phyloP scores from a whole-genome alignment of 208 protist species.

The Phytomonas sp. region DNA sequence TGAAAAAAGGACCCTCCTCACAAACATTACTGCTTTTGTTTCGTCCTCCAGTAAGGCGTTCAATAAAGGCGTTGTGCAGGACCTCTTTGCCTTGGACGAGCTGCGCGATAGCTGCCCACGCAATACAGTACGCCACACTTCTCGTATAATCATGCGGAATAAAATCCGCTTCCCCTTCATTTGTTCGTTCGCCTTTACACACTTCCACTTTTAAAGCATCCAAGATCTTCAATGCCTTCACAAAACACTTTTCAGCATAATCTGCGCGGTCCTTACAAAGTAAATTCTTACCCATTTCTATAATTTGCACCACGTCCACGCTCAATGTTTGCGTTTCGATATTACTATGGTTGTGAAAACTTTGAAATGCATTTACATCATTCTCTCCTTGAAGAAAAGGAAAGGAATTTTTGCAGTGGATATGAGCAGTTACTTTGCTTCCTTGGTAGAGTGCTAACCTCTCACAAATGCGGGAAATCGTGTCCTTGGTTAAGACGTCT shows the following conservation, averaged over 20 bases:
- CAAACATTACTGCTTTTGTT: background rate
- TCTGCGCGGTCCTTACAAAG: constrained; percentile 42
- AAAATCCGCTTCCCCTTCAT: too few species aligned
- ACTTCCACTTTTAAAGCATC: constrained; percentile 46
- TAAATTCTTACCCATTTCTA: constrained; percentile 51
- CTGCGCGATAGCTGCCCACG: constrained; percentile 50
- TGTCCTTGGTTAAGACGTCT: constrained; percentile 13
- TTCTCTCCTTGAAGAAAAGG: constrained; percentile 34
- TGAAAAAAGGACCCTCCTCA: constrained; percentile 9
- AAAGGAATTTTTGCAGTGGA: constrained; percentile 17
- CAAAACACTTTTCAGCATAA: constrained; percentile 80
- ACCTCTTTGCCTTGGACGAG: constrained; percentile 48
- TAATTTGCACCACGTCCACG: constrained; percentile 70
- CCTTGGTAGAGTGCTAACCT: background rate
- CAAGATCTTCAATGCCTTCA: constrained; percentile 52
- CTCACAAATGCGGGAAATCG: constrained; percentile 36
- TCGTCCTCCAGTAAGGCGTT: constrained; percentile 19
- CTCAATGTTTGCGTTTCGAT: constrained; percentile 8
- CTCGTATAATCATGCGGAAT: constrained; percentile 27
- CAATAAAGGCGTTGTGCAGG: constrained; percentile 21
- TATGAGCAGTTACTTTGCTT: background rate
- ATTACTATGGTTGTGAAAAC: background rate
- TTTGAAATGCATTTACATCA: background rate
- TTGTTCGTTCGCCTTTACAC: background rate
- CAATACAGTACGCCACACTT: constrained; percentile 56